These are phyloP conservation scores for Trichoderma gamsii DNA, from an alignment of 495 filamentous ascomycete genomes.

Conservation along the genomic window DNA sequence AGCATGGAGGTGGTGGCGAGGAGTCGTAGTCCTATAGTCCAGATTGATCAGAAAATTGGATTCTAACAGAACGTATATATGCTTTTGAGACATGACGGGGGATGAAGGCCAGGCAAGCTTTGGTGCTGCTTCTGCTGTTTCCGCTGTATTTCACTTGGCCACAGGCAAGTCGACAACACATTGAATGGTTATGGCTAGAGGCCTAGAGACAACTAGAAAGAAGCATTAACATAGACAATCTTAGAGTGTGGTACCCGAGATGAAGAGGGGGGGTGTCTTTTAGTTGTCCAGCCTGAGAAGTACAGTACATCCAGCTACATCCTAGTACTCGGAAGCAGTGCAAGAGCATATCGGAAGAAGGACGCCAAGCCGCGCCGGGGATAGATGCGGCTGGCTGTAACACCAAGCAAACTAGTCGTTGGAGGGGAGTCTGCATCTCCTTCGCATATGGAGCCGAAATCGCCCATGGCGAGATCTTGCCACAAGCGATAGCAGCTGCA, in stretches of 20 bases:
- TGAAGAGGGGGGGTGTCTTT: not conserved
- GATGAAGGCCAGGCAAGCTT: not conserved
- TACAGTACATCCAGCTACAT: not conserved
- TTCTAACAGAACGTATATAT: not conserved
- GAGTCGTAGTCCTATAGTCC: slow-evolving; percentile 3
- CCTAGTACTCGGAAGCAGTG: not conserved
- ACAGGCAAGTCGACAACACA: not conserved
- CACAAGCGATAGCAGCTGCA: not conserved
- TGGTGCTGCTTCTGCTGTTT: not conserved
- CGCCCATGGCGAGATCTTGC: slow-evolving; percentile 9
- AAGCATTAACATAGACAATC: not conserved
- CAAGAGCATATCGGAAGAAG: slow-evolving; percentile 8
- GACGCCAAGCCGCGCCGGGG: not conserved
- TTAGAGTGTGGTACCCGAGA: not conserved
- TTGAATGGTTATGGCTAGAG: not conserved
- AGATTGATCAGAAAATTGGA: not conserved
- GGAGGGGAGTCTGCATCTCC: not conserved
- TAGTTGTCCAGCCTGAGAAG: not conserved
- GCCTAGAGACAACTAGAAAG: not conserved
- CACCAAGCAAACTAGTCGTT: not conserved
- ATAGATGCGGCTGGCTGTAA: not conserved
- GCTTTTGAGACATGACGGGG: not conserved
- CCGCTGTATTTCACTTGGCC: not conserved
- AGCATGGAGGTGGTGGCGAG: slow-evolving; percentile 8
- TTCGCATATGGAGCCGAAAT: not conserved